These are phyloP conservation scores for Leucosporidium yakuticum DNA, from an alignment of 768 basidiomycete genomes.

Conservation along the genomic window DNA sequence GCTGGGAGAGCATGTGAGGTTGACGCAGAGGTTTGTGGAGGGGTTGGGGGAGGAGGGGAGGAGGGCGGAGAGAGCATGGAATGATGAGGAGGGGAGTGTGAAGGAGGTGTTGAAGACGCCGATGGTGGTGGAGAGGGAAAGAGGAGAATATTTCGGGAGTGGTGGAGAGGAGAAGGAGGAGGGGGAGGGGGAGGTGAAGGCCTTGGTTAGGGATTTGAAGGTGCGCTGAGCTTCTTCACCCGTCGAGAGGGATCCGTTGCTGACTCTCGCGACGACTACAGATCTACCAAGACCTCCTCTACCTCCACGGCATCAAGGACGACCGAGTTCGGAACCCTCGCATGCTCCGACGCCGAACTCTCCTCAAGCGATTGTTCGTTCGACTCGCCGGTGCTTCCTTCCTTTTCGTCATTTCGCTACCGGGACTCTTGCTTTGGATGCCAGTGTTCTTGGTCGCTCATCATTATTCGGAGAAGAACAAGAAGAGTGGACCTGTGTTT, in stretches of 20 bases:
- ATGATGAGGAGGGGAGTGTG: not conserved
- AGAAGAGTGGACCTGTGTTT: constrained; percentile 50
- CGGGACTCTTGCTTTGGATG: constrained; percentile 74
- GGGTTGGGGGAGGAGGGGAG: constrained; percentile 56
- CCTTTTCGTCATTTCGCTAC: constrained; percentile 61
- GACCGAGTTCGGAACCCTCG: constrained; percentile 68
- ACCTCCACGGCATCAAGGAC: constrained; percentile 67
- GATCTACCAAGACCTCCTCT: constrained; percentile 51
- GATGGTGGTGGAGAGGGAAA: constrained; percentile 13
- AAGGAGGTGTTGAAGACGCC: constrained; percentile 18
- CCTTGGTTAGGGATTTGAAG: constrained; percentile 54
- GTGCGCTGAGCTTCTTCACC: constrained; percentile 42
- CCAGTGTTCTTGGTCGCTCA: constrained; percentile 69
- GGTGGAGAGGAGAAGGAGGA: not conserved
- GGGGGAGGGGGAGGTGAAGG: constrained; percentile 37
- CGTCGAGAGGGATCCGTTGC: not conserved
- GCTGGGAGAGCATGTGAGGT: constrained; percentile 74
- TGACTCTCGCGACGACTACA: not conserved
- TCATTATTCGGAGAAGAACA: constrained; percentile 66
- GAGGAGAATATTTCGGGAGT: constrained; percentile 25
- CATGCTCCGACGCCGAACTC: constrained; percentile 50
- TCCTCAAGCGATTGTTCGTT: constrained; percentile 60
- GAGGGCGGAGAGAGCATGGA: constrained; percentile 5
- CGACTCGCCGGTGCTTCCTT: constrained; percentile 60
- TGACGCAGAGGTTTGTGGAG: constrained; percentile 68